Percentiles rank a stretch among this genome's conserved stretches.
These are phyloP conservation scores for Saccharomycopsis crataegensis DNA, from an alignment of 1,139 yeast species.

Conservation along the genomic window DNA sequence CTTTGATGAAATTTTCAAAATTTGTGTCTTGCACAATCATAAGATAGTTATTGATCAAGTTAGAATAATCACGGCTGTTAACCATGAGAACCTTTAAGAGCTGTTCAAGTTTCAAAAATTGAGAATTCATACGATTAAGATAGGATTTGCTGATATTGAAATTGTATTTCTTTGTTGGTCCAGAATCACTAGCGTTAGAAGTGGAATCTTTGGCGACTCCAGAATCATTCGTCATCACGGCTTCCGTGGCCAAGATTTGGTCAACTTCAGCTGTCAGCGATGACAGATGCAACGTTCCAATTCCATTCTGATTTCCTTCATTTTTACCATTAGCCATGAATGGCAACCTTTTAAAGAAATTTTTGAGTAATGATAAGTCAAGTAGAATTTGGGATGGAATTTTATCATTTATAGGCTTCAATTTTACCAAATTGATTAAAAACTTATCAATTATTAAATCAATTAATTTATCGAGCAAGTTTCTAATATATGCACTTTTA, in stretches of 20 bases:
- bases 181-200: slow-evolving; percentile 2
- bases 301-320: no score
- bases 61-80: slow-evolving; percentile 57
- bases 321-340: slow-evolving; percentile 8
- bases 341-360: slow-evolving; percentile 48
- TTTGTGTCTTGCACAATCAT: slow-evolving; percentile 61
- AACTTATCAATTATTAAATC: slow-evolving; percentile 58
- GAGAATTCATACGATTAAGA: slow-evolving; percentile 41
- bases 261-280: no score
- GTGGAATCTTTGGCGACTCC: neutral
- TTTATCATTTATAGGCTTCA: slow-evolving; percentile 55
- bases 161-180: slow-evolving; percentile 16
- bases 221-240: neutral
- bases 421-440: slow-evolving; percentile 45
- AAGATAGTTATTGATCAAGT: slow-evolving; percentile 60
- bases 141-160: slow-evolving; percentile 32
- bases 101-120: slow-evolving; percentile 49
- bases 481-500: slow-evolving; percentile 64
- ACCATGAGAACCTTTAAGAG: slow-evolving; percentile 61
- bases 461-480: slow-evolving; percentile 68
- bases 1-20: slow-evolving; percentile 52
- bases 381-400: slow-evolving; percentile 77
- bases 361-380: slow-evolving; percentile 62
- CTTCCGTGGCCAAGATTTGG: neutral
- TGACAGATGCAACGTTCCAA: no score